These are phyloP conservation scores for Boechera divaricarpa DNA, from an alignment of 345 rosid genomes.

Conservation along the genomic window DNA sequence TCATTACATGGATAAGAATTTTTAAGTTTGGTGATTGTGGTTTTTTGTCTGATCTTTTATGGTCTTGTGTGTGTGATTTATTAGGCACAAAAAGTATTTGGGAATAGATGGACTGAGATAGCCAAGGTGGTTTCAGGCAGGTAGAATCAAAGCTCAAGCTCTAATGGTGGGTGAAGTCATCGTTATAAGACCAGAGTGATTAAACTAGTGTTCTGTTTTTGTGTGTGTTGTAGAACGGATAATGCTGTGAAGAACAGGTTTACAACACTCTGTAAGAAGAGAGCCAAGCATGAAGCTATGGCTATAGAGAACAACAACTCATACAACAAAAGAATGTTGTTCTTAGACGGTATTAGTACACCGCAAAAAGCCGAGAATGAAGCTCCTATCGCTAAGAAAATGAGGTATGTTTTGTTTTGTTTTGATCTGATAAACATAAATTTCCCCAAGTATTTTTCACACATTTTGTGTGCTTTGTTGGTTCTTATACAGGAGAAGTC, in stretches of 20 bases:
- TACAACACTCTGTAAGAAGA: slow-evolving; percentile 94
- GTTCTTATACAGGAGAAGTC: slow-evolving; percentile 64
- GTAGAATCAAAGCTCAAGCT: slow-evolving; percentile 50
- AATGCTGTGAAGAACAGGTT: slow-evolving; percentile 98
- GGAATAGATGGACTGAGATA: slow-evolving; percentile 98
- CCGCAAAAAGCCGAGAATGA: slow-evolving; percentile 41
- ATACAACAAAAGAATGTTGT: slow-evolving; percentile 68
- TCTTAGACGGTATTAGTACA: slow-evolving; percentile 47
- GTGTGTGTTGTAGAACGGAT: slow-evolving; percentile 76
- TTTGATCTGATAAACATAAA: not conserved
- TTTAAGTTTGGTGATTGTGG: slow-evolving; percentile 13
- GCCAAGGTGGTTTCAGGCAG: slow-evolving; percentile 99
- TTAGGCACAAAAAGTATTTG: slow-evolving; percentile 89
- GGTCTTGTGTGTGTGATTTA: not conserved
- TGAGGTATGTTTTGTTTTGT: slow-evolving; percentile 45
- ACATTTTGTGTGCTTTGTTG: slow-evolving; percentile 11
- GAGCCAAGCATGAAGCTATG: slow-evolving; percentile 86
- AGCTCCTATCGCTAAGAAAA: slow-evolving; percentile 56
- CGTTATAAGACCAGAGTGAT: slow-evolving; percentile 8
- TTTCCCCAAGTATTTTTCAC: not conserved
- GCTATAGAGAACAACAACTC: slow-evolving; percentile 62
- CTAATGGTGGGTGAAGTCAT: slow-evolving; percentile 7
- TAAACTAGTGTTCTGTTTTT: not conserved
- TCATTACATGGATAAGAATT: slow-evolving; percentile 16
- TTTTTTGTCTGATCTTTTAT: slow-evolving; percentile 7